Evolutionary conservation across 2,329 filamentous ascomycete species (phyloP).

Genomic region (Fusarium xyrophilum): DNA sequence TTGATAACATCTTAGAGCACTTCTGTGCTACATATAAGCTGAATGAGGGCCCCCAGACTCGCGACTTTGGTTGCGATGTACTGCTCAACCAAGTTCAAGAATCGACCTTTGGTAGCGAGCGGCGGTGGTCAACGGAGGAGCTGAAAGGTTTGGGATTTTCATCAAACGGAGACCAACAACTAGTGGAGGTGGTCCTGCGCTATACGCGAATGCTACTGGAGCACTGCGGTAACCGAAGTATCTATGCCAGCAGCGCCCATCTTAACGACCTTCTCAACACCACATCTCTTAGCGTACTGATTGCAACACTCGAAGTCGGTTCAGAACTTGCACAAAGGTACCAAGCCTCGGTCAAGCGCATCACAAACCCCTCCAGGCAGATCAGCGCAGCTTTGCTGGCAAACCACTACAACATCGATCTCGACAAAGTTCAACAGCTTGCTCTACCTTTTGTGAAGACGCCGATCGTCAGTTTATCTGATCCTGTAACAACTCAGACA

Average conservation of each 20-base stretch:
- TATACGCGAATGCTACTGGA: slow-evolving; percentile 91
- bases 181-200: slow-evolving; percentile 79
- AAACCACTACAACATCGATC: slow-evolving; percentile 82
- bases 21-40: slow-evolving; percentile 84
- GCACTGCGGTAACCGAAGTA: slow-evolving; percentile 94
- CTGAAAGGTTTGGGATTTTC: slow-evolving; percentile 69
- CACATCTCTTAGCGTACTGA: slow-evolving; percentile 79
- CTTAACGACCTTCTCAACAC: slow-evolving; percentile 89
- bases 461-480: slow-evolving; percentile 59
- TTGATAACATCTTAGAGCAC: slow-evolving; percentile 84
- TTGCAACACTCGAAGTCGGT: slow-evolving; percentile 78
- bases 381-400: slow-evolving; percentile 76
- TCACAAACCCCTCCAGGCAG: slow-evolving; percentile 68
- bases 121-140: slow-evolving; percentile 52
- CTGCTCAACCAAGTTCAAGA: slow-evolving; percentile 65
- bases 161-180: slow-evolving; percentile 77
- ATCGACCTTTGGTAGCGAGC: slow-evolving; percentile 58
- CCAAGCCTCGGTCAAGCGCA: slow-evolving; percentile 83
- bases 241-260: slow-evolving; percentile 92
- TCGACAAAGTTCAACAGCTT: slow-evolving; percentile 84
- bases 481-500: slow-evolving; percentile 61
- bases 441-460: slow-evolving; percentile 83
- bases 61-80: slow-evolving; percentile 73
- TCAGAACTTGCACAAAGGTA: slow-evolving; percentile 92
- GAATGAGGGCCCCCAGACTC: slow-evolving; percentile 78